These are phyloP conservation scores for Jatropha podagrica DNA, from an alignment of 441 rosid species.

Conservation along the genomic window DNA sequence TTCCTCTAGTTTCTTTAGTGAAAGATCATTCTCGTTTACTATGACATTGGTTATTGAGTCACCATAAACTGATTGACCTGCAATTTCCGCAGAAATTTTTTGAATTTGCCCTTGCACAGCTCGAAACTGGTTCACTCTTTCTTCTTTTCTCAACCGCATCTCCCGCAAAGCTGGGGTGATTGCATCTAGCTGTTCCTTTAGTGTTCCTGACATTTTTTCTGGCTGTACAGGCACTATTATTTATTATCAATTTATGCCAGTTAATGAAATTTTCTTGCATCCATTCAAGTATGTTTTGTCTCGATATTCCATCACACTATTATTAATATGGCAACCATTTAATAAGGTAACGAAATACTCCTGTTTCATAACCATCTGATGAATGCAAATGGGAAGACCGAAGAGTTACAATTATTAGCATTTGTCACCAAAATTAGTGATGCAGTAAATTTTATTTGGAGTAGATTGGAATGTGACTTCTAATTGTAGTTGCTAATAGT, in stretches of 20 bases:
- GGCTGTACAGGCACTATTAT: constrained; percentile 50
- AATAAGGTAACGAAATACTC: background rate
- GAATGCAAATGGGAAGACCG: background rate
- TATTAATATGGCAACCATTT: background rate
- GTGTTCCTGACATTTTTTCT: constrained; percentile 80
- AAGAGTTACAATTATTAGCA: background rate
- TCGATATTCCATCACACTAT: background rate
- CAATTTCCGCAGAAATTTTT: constrained; percentile 85
- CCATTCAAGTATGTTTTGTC: background rate
- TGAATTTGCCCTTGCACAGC: constrained; percentile 82
- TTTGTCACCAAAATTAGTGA: background rate
- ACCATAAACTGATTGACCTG: constrained; percentile 74
- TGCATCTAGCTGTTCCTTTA: constrained; percentile 87
- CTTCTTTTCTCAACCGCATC: constrained; percentile 85
- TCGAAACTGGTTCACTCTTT: constrained; percentile 73
- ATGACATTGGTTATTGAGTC: constrained; percentile 55
- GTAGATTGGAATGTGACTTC: background rate
- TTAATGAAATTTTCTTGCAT: background rate
- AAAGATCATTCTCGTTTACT: constrained; percentile 82
- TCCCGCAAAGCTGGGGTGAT: constrained; percentile 87
- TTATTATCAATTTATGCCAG: constrained; percentile 6
- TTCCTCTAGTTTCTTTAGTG: constrained; percentile 88
- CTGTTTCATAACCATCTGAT: background rate
- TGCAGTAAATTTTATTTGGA: background rate
- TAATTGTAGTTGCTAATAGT: background rate